Evolutionary conservation across 2,329 filamentous ascomycete species (phyloP).

Genomic region (Penicillium decumbens): DNA sequence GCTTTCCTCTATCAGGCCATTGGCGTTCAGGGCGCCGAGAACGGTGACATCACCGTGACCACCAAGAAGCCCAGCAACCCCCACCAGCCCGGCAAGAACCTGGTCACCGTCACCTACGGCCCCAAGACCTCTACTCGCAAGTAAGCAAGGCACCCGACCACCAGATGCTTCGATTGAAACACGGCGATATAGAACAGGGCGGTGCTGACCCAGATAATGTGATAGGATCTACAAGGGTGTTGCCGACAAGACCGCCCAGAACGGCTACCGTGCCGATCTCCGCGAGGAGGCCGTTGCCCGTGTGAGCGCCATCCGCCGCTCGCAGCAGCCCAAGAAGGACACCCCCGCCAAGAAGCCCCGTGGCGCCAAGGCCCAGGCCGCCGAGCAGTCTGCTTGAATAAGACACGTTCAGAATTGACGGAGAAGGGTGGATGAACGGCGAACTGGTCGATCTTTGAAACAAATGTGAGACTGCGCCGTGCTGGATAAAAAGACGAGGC

Average conservation of each 20-base stretch:
- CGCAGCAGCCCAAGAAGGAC: constrained; percentile 75
- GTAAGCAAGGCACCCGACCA: constrained; percentile 48
- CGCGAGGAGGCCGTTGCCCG: constrained; percentile 75
- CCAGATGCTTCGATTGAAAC: not conserved
- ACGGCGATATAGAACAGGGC: not conserved
- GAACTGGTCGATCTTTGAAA: constrained; percentile 3
- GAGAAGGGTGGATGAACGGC: constrained; percentile 7
- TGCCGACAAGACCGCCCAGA: constrained; percentile 76
- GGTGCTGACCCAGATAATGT: constrained; percentile 2
- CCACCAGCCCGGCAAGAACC: constrained; percentile 67
- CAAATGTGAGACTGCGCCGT: constrained; percentile 17
- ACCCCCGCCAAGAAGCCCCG: constrained; percentile 68
- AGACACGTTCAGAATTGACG: not conserved
- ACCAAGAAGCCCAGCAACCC: constrained; percentile 74
- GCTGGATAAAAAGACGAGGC: constrained; percentile 25
- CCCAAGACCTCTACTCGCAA: constrained; percentile 72
- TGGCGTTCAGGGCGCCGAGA: constrained; percentile 68
- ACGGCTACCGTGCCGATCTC: constrained; percentile 77
- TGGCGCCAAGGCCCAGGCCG: constrained; percentile 73
- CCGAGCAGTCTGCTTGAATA: constrained; percentile 37
- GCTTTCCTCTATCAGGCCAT: constrained; percentile 60
- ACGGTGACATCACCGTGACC: constrained; percentile 73
- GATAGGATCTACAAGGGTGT: constrained; percentile 81
- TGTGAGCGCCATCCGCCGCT: constrained; percentile 75
- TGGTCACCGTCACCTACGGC: constrained; percentile 64